Conservation (phyloP, 306 rosid genomes). For the Cucumis melo region DNA sequence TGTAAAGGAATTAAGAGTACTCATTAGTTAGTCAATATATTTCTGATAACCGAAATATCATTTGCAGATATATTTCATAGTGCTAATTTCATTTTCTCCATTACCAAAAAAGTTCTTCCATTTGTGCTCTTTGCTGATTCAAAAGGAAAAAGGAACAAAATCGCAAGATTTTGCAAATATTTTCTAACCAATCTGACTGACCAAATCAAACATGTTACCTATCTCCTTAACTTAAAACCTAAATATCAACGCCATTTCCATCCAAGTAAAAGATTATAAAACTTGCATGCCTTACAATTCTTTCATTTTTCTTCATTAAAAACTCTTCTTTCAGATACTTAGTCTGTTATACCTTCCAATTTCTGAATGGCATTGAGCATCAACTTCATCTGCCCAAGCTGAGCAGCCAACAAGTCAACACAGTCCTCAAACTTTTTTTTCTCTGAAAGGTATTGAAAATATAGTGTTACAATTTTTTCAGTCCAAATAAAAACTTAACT, state of each 20-base stretch:
- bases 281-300: background rate
- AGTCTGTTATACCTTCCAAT: conserved; percentile 59
- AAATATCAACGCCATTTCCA: background rate
- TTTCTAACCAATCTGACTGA: background rate
- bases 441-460: background rate
- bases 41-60: background rate
- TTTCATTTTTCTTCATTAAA: background rate
- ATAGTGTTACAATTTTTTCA: background rate
- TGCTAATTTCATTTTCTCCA: background rate
- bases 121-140: background rate
- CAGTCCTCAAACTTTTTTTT: conserved; percentile 8
- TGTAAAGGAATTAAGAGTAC: background rate
- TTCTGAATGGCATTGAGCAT: conserved; percentile 61
- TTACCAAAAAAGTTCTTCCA: background rate
- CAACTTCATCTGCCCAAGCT: conserved; percentile 82
- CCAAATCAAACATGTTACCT: background rate
- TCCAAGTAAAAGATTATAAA: background rate
- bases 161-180: background rate
- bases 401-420: conserved; percentile 20
- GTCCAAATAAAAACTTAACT: background rate
- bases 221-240: background rate
- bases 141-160: background rate
- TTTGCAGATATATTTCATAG: background rate
- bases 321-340: background rate
- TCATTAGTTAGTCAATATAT: background rate